phyloP scores from a whole-genome alignment of 805 yeast genomes.

The Teunomyces tritomae region DNA sequence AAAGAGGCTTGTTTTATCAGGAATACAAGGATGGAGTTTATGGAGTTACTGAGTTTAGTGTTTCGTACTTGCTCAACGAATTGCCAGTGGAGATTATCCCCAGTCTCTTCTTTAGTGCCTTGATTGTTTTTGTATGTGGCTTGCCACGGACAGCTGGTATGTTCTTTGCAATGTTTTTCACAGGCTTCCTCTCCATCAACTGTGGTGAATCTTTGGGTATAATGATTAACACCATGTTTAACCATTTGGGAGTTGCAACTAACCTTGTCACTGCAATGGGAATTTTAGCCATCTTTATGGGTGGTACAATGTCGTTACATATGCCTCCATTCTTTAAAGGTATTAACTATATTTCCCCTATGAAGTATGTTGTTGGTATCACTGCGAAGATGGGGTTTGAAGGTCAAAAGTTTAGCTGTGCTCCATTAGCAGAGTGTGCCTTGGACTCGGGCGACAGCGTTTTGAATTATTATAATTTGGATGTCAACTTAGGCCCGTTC shows the following conservation, averaged over 20 bases:
- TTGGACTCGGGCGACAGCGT: slow-evolving; percentile 56
- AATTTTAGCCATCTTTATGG: slow-evolving; percentile 76
- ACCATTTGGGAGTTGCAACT: slow-evolving; percentile 77
- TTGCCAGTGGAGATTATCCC: slow-evolving; percentile 66
- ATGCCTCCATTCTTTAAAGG: slow-evolving; percentile 69
- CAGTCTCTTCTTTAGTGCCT: slow-evolving; percentile 54
- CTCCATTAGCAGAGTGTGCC: slow-evolving; percentile 39
- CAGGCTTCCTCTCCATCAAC: slow-evolving; percentile 52
- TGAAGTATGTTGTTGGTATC: slow-evolving; percentile 68
- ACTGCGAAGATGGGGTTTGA: slow-evolving; percentile 58
- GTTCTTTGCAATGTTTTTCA: slow-evolving; percentile 63
- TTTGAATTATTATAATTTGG: slow-evolving; percentile 48
- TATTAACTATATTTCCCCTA: slow-evolving; percentile 73
- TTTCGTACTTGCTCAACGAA: slow-evolving; percentile 58
- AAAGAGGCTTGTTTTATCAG: slow-evolving; percentile 71
- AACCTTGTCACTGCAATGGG: slow-evolving; percentile 65
- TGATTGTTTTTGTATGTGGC: slow-evolving; percentile 70
- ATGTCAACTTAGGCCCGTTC: slow-evolving; percentile 30
- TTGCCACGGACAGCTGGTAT: slow-evolving; percentile 64
- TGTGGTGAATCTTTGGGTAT: slow-evolving; percentile 88
- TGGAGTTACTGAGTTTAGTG: slow-evolving; percentile 60
- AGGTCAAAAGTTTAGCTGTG: slow-evolving; percentile 52
- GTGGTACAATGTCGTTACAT: slow-evolving; percentile 78
- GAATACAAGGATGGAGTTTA: slow-evolving; percentile 75
- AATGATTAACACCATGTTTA: slow-evolving; percentile 68